Evolutionary conservation across 75 land plant species (phyloP).

Genomic region (Pinus taeda): DNA sequence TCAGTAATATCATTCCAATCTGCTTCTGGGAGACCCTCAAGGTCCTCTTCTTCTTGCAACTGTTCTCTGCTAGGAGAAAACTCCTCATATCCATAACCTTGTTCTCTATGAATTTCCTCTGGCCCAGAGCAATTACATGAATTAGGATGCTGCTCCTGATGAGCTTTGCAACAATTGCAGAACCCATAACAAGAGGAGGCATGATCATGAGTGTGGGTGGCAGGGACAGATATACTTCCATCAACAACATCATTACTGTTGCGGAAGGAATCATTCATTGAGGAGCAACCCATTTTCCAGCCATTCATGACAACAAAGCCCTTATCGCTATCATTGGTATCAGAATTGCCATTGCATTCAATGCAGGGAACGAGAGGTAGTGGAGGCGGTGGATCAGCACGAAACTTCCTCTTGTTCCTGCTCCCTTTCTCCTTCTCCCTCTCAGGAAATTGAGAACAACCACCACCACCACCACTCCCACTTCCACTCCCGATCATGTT

Average conservation of each 20-base stretch:
- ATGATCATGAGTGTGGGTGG: not conserved
- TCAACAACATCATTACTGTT: not conserved
- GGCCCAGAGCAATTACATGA: conserved; percentile 23
- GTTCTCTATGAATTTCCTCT: conserved; percentile 6
- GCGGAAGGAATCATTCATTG: not conserved
- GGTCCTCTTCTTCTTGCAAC: conserved; percentile 32
- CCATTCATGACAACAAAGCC: not conserved
- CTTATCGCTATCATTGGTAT: not conserved
- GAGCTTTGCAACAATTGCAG: conserved; percentile 37
- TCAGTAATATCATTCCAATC: conserved; percentile 78
- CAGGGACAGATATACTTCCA: not conserved
- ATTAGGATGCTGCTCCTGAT: conserved; percentile 23
- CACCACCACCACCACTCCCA: not conserved
- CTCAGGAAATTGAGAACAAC: not conserved
- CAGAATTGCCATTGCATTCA: conserved; percentile 22
- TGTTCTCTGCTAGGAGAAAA: conserved; percentile 13
- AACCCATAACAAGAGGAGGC: not conserved
- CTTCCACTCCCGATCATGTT: not conserved
- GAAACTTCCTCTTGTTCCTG: conserved; percentile 79
- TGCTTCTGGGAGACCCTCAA: conserved; percentile 51
- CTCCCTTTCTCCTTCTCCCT: conserved; percentile 47
- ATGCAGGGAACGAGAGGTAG: conserved; percentile 17
- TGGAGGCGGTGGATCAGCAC: conserved; percentile 57
- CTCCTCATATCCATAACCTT: conserved; percentile 21
- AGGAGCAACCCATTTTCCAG: not conserved